A percentile compares a stretch with the other conserved stretches of the same genome.
Evolutionary conservation across 2,329 filamentous ascomycete species (phyloP).

Genomic region (Teratosphaeria destructans): DNA sequence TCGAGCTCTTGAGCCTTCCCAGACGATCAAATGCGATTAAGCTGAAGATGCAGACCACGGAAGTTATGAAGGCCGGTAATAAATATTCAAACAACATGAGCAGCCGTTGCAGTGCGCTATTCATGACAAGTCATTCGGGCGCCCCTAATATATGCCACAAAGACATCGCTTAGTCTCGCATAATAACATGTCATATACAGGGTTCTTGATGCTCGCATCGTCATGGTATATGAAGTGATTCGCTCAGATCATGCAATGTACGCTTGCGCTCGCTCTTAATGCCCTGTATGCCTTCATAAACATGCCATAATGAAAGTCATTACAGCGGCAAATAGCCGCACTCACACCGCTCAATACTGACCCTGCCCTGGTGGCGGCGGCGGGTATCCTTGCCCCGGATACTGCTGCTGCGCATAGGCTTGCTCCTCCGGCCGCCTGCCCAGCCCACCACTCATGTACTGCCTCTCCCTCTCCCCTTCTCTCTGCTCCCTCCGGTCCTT

Average conservation of each 20-base stretch:
- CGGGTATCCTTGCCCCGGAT: not conserved
- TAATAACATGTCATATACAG: not conserved
- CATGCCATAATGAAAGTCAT: not conserved
- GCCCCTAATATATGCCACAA: not conserved
- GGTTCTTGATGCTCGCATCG: not conserved
- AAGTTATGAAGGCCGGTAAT: not conserved
- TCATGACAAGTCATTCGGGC: not conserved
- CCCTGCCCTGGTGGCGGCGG: not conserved
- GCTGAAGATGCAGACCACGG: not conserved
- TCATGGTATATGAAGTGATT: not conserved
- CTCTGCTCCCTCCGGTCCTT: conserved; percentile 17
- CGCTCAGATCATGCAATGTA: not conserved
- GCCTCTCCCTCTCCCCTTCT: conserved; percentile 16
- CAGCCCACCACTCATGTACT: conserved; percentile 20
- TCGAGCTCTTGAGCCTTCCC: not conserved
- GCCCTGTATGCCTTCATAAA: not conserved
- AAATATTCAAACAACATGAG: not conserved
- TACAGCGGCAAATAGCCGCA: not conserved
- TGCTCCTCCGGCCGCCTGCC: conserved; percentile 11
- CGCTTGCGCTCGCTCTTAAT: not conserved
- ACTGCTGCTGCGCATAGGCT: not conserved
- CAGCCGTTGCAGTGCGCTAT: not conserved
- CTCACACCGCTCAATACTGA: not conserved
- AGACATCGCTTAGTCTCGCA: not conserved
- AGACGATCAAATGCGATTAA: not conserved